phyloP scores from a whole-genome alignment of 441 rosid species.

The Isatis lusitanica region DNA sequence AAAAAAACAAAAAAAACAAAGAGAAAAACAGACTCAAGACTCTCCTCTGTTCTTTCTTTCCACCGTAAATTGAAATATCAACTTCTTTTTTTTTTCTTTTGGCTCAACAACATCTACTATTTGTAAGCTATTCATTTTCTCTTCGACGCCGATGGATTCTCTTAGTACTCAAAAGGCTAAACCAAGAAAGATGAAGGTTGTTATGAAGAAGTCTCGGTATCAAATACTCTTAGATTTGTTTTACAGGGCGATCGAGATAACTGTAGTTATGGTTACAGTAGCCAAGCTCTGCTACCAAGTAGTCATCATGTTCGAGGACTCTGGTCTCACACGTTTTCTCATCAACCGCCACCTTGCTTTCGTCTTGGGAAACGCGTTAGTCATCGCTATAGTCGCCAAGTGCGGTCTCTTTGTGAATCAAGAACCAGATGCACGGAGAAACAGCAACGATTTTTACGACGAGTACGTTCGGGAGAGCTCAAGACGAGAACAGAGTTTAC shows the following conservation, averaged over 20 bases:
- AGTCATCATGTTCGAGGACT: constrained; percentile 25
- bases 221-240: constrained; percentile 22
- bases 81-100: too few species aligned
- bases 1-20: constrained; percentile 3
- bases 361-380: constrained; percentile 30
- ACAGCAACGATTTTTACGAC: constrained; percentile 22
- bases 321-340: constrained; percentile 16
- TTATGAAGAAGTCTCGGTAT: constrained; percentile 24
- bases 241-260: constrained; percentile 26
- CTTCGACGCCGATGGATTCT: constrained; percentile 24
- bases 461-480: constrained; percentile 28
- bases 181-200: constrained; percentile 34
- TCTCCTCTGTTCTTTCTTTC: constrained; percentile 14
- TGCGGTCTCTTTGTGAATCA: constrained; percentile 28
- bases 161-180: constrained; percentile 22
- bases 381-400: constrained; percentile 24
- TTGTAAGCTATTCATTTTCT: not conserved
- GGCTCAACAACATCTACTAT: not conserved
- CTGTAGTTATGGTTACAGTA: constrained; percentile 28
- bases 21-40: constrained; percentile 10
- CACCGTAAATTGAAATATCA: too few species aligned
- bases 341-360: constrained; percentile 36
- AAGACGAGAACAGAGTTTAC: constrained; percentile 1
- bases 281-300: constrained; percentile 33
- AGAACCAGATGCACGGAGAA: constrained; percentile 24